Evolutionary conservation across 1,284 basidiomycete genomes (phyloP).

Genomic region (Inonotus hispidus): DNA sequence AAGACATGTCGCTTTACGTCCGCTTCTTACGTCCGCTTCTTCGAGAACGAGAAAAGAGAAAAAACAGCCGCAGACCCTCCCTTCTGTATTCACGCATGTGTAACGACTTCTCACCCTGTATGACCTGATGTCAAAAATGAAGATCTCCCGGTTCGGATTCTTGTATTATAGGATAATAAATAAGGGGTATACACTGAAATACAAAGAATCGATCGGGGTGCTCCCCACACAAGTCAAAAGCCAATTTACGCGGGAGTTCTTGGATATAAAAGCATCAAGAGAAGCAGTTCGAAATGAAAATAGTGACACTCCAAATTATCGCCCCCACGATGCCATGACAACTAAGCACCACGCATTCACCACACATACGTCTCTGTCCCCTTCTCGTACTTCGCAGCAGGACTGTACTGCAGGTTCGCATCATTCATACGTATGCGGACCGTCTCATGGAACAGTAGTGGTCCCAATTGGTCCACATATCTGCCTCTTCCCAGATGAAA

Average conservation of each 20-base stretch:
- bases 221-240: background rate
- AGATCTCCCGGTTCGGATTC: too few species aligned
- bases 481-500: conserved; percentile 44
- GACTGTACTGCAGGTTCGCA: conserved; percentile 40
- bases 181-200: background rate
- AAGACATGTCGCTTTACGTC: too few species aligned
- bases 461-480: conserved; percentile 34
- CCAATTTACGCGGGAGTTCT: background rate
- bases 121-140: too few species aligned
- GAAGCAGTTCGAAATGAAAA: background rate
- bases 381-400: conserved; percentile 40
- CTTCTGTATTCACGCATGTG: too few species aligned
- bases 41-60: too few species aligned
- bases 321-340: background rate
- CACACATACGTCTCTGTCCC: conserved; percentile 46
- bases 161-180: too few species aligned
- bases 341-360: conserved; percentile 19
- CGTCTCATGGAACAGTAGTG: conserved; percentile 44
- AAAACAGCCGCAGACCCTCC: too few species aligned
- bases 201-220: background rate
- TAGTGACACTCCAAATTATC: background rate
- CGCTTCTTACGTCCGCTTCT: too few species aligned
- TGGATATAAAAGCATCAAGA: background rate
- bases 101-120: too few species aligned
- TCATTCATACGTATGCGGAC: conserved; percentile 47